Conservation (phyloP, 495 filamentous ascomycete genomes). For the Neurospora sp. region DNA sequence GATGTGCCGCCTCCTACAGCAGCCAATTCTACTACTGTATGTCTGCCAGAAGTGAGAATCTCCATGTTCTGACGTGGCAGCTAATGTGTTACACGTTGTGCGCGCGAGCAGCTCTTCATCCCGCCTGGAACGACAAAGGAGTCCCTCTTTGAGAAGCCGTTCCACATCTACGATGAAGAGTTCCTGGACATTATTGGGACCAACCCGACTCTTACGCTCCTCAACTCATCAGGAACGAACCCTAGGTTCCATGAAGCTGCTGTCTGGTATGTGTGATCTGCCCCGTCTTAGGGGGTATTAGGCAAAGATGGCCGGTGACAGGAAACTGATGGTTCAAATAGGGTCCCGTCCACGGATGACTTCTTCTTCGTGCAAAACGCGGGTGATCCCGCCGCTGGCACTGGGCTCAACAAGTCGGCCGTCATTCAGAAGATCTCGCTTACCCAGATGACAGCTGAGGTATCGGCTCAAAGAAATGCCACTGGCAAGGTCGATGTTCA, state of each 20-base stretch:
- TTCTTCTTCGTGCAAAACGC: conserved; percentile 45
- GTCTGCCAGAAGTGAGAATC: neutral
- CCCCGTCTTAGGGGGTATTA: neutral
- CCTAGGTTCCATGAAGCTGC: conserved; percentile 43
- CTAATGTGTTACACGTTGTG: conserved; percentile 1
- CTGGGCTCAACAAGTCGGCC: conserved; percentile 41
- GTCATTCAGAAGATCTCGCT: conserved; percentile 42
- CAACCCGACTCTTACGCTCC: conserved; percentile 34
- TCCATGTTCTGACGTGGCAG: neutral
- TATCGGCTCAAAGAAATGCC: conserved; percentile 31
- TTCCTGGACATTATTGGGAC: conserved; percentile 33
- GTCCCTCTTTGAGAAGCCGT: conserved; percentile 27
- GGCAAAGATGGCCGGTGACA: neutral
- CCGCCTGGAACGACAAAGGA: conserved; percentile 24
- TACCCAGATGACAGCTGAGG: conserved; percentile 22
- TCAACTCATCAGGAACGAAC: conserved; percentile 27
- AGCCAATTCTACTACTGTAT: conserved; percentile 18
- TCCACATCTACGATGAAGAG: conserved; percentile 37
- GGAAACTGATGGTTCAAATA: neutral
- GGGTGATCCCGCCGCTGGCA: conserved; percentile 33
- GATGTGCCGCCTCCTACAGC: conserved; percentile 18
- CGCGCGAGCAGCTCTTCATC: conserved; percentile 19
- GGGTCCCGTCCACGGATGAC: conserved; percentile 36
- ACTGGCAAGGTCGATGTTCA: conserved; percentile 31
- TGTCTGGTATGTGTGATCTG: conserved; percentile 30